Evolutionary conservation across 768 basidiomycete species (phyloP), one percentile per base, ranked within the genome.

Genomic region (Arthromyces matolae): DNA sequence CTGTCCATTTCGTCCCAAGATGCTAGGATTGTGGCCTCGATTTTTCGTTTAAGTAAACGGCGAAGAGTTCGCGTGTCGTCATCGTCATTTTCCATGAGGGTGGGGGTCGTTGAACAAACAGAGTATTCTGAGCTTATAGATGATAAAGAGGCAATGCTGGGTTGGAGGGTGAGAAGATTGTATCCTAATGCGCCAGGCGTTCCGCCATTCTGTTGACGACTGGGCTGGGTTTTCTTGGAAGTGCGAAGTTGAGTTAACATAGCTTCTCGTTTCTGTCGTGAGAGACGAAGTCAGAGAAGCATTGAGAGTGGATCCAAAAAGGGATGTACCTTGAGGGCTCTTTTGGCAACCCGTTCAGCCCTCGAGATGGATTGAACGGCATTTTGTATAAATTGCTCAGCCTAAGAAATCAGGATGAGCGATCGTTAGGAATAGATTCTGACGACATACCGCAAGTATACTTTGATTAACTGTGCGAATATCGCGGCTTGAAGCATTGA

Each of bases 1-100:
- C 74, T 77, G 50, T 87, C 83, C 34, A 86, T 69, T 57, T 86
- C 82, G 34, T 82, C 81, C 55, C 77, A 75, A 2, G 81, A 79
- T 5, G 78, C 79, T 13, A 70, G 69, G 43, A 78, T 54, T 37
- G 76, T 67, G 49, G 79, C 75, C 31, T 83, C 79, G 45, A 89
- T 76, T 65, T 86, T 87, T 37, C 82, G 76, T 32, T 80, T 63
- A 18, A 88, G 57, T n/a, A 89, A 62, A 14, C 83, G 72, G 12
- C 84, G 82, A 28, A 86, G 68, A 22, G 74, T 71, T 28, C 77
- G 75, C 9, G 72, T 75, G 50, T 88, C 87, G 39, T 86, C 79
- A 46, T 84, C 84, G 52, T 81, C 81, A 29, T 74, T 67, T 38
- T 77, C 77, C 1, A 73, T 74, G 3, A 78, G 54, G 0, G 79